Conservation (phyloP, 805 yeast genomes). For the Wickerhamiella cacticola region DNA sequence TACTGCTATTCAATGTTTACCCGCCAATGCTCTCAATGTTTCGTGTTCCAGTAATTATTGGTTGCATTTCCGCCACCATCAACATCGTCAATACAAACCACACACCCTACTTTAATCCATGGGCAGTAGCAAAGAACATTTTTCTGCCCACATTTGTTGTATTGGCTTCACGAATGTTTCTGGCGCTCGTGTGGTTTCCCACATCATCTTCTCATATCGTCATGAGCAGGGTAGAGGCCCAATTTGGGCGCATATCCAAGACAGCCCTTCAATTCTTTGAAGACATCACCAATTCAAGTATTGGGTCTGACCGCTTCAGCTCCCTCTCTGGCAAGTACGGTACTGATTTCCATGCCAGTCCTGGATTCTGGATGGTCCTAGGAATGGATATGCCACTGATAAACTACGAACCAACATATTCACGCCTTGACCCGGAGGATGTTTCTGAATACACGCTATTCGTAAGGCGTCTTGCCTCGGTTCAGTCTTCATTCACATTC, state of each 20-base stretch:
- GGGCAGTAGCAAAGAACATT: conserved; percentile 18
- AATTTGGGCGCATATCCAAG: conserved; percentile 16
- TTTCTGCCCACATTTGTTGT: conserved; percentile 24
- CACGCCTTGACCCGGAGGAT: conserved; percentile 23
- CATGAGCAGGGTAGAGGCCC: conserved; percentile 14
- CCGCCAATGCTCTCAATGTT: conserved; percentile 15
- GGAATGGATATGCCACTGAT: conserved; percentile 18
- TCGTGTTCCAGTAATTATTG: conserved; percentile 21
- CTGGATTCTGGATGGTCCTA: conserved; percentile 15
- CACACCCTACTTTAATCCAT: conserved; percentile 24
- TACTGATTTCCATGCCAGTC: conserved; percentile 14
- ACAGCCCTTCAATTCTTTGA: conserved; percentile 4
- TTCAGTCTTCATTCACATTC: conserved; percentile 20
- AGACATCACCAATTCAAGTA: conserved; percentile 1
- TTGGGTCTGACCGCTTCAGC: conserved; percentile 15
- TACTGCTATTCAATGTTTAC: conserved; percentile 17
- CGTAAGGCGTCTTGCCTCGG: conserved; percentile 18
- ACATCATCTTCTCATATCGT: conserved; percentile 22
- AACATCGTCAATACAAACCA: conserved; percentile 19
- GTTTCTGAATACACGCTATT: conserved; percentile 22
- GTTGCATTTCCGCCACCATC: conserved; percentile 20
- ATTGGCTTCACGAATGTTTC: conserved; percentile 20
- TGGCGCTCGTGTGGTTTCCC: conserved; percentile 23
- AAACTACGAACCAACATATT: conserved; percentile 21
- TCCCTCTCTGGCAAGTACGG: conserved; percentile 14